Conservation (phyloP, 139 green algal species). For the Chlorella sp. region DNA sequence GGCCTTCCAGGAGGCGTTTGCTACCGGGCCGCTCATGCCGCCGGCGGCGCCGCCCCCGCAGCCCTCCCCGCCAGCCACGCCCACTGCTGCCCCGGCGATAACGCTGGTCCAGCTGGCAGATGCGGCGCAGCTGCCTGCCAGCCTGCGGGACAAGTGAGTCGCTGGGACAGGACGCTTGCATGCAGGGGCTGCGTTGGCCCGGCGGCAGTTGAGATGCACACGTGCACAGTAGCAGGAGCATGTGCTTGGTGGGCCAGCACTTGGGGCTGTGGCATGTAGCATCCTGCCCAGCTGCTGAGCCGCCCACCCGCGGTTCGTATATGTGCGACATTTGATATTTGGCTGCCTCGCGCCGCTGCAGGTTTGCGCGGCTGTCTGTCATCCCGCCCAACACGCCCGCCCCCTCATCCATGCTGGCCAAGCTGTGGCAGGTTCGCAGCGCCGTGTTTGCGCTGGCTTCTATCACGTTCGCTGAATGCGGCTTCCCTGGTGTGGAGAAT, state of each 20-base stretch:
- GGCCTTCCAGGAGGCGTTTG: constrained; percentile 42
- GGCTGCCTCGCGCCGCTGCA: no score
- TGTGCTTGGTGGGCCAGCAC: no score
- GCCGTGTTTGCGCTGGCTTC: no score
- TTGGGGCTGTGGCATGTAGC: no score
- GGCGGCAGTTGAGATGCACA: no score
- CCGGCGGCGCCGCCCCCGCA: neutral
- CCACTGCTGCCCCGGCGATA: neutral
- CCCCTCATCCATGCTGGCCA: constrained; percentile 56
- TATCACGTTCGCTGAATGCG: no score
- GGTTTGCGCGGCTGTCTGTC: constrained; percentile 37
- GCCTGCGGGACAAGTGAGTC: neutral
- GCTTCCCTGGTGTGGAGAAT: no score
- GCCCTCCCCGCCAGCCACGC: neutral
- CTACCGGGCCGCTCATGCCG: neutral
- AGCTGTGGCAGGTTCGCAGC: constrained; percentile 59
- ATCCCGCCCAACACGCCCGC: constrained; percentile 68
- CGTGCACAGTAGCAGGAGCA: no score
- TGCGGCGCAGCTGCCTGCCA: neutral
- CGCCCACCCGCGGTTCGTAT: no score
- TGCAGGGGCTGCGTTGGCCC: neutral
- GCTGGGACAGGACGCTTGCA: no score
- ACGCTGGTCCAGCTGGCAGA: neutral
- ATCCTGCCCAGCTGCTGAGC: no score
- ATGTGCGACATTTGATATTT: no score